These are phyloP conservation scores for Torulaspora pretoriensis DNA, from an alignment of 1,139 yeast species.

Conservation along the genomic window DNA sequence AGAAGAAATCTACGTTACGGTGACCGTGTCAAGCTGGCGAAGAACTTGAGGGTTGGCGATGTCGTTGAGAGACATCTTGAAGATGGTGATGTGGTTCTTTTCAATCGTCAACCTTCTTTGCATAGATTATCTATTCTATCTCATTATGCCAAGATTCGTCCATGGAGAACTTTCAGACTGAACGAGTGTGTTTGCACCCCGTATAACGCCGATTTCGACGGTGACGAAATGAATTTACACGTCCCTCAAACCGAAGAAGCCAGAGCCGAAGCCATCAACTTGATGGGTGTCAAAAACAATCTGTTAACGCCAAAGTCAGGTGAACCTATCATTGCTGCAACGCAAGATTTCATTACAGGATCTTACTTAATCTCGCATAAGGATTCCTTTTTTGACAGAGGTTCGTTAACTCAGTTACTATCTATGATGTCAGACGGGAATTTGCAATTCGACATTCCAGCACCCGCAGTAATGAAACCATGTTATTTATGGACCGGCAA, in stretches of 20 bases:
- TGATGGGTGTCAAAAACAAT: slow-evolving; percentile 97
- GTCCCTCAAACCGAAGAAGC: slow-evolving; percentile 99
- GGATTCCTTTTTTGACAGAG: slow-evolving; percentile 88
- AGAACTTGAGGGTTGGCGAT: slow-evolving; percentile 77
- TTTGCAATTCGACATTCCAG: slow-evolving; percentile 85
- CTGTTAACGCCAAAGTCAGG: slow-evolving; percentile 95
- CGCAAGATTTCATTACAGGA: slow-evolving; percentile 98
- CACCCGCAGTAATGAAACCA: slow-evolving; percentile 91
- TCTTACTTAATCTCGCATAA: slow-evolving; percentile 88
- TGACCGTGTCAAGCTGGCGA: slow-evolving; percentile 74
- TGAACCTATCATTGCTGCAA: slow-evolving; percentile 98
- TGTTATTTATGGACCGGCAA: slow-evolving; percentile 94
- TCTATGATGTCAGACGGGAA: slow-evolving; percentile 96
- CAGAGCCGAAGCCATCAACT: slow-evolving; percentile 91
- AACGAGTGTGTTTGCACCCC: slow-evolving; percentile 99
- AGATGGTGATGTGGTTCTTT: slow-evolving; percentile 93
- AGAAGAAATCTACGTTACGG: slow-evolving; percentile 89
- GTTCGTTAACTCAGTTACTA: slow-evolving; percentile 73
- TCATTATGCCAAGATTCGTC: slow-evolving; percentile 92
- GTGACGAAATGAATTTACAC: slow-evolving; percentile 98
- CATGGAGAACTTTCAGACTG: slow-evolving; percentile 96
- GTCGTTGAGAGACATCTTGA: slow-evolving; percentile 96
- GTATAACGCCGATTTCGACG: slow-evolving; percentile 98
- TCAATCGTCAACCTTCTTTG: slow-evolving; percentile 96
- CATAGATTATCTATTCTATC: slow-evolving; percentile 92